Conservation (phyloP, 2,329 filamentous ascomycete genomes). For the Aspergillus quadricinctus region DNA sequence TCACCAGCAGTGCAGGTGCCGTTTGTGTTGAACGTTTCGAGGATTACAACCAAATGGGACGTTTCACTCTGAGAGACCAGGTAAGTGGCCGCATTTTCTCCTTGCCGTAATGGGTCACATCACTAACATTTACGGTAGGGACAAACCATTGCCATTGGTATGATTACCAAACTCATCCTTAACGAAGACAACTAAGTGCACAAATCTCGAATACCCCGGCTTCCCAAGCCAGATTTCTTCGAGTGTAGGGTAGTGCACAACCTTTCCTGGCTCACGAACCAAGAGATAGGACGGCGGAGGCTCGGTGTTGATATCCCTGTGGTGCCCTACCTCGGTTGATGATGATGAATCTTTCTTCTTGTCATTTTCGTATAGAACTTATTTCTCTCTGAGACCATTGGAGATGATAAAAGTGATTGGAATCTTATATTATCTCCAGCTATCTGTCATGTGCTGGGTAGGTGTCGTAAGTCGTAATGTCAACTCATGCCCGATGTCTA, state of each 20-base stretch:
- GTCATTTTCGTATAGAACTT: slow-evolving; percentile 22
- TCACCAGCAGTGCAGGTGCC: slow-evolving; percentile 76
- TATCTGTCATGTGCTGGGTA: not conserved
- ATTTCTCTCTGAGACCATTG: slow-evolving; percentile 13
- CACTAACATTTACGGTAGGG: slow-evolving; percentile 54
- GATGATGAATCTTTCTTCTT: slow-evolving; percentile 28
- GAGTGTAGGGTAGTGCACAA: not conserved
- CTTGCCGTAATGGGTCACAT: slow-evolving; percentile 13
- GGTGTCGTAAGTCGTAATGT: not conserved
- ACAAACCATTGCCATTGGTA: slow-evolving; percentile 98
- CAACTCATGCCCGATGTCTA: slow-evolving; percentile 10
- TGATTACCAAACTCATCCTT: slow-evolving; percentile 83
- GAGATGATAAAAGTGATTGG: slow-evolving; percentile 19
- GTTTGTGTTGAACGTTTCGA: slow-evolving; percentile 95
- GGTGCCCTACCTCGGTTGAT: slow-evolving; percentile 24
- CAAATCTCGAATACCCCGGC: slow-evolving; percentile 4
- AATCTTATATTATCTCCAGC: not conserved
- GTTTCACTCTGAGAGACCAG: slow-evolving; percentile 85
- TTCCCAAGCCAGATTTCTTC: not conserved
- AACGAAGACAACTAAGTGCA: slow-evolving; percentile 19
- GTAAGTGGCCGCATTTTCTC: slow-evolving; percentile 44
- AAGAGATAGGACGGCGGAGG: slow-evolving; percentile 17
- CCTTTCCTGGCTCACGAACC: slow-evolving; percentile 5
- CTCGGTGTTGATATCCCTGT: slow-evolving; percentile 19
- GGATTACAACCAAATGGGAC: slow-evolving; percentile 89